Evolutionary conservation across 805 yeast genomes (phyloP).

Genomic region (Pichia scutulata): DNA sequence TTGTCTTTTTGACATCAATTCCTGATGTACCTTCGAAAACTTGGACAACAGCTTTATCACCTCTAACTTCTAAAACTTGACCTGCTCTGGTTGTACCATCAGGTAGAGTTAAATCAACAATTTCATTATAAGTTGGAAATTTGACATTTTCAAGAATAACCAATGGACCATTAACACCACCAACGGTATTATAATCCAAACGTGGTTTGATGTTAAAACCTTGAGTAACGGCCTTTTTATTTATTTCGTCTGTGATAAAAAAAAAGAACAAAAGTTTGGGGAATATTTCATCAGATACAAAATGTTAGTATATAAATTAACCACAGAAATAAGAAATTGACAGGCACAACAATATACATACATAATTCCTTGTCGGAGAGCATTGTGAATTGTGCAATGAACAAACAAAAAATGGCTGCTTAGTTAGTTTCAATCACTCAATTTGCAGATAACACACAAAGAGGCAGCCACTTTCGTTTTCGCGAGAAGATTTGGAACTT

Average conservation of each 20-base stretch:
- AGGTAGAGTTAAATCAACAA: constrained; percentile 92
- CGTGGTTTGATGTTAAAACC: constrained; percentile 91
- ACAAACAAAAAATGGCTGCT: neutral
- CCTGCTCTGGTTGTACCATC: constrained; percentile 95
- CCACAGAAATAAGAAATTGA: neutral
- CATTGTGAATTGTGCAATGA: constrained; percentile 15
- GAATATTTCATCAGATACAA: no score
- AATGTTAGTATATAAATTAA: neutral
- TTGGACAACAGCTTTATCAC: constrained; percentile 95
- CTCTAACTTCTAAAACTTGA: constrained; percentile 96
- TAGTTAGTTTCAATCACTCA: neutral
- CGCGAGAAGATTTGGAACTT: neutral
- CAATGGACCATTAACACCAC: constrained; percentile 97
- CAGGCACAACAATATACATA: constrained; percentile 17
- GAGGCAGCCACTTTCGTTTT: neutral
- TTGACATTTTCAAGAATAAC: constrained; percentile 84
- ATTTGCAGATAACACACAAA: neutral
- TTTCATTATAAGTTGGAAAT: constrained; percentile 89
- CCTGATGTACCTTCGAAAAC: constrained; percentile 99
- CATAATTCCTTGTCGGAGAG: constrained; percentile 36
- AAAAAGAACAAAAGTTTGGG: neutral
- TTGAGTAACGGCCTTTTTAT: constrained; percentile 86
- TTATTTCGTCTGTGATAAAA: constrained; percentile 55
- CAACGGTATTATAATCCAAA: constrained; percentile 89
- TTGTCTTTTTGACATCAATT: constrained; percentile 94